Conservation (phyloP, 2,329 filamentous ascomycete species). For the Venturiaceae sp. region DNA sequence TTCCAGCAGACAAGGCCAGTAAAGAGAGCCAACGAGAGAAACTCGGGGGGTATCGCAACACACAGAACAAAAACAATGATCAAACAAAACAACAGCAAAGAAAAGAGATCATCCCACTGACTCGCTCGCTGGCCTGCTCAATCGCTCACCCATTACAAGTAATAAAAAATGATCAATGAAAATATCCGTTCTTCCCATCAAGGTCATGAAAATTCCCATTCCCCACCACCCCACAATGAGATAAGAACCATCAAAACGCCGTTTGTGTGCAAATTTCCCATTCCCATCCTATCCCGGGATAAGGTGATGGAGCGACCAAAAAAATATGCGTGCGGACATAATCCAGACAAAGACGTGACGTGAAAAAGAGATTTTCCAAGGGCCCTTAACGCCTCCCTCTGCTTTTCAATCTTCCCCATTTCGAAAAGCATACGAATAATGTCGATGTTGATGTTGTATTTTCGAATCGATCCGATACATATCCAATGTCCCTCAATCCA, state of each 20-base stretch:
- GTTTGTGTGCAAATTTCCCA: not conserved
- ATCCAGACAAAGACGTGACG: not conserved
- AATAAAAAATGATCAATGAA: not conserved
- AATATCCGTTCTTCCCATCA: not conserved
- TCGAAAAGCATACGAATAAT: not conserved
- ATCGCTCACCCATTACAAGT: not conserved
- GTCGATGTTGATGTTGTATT: not conserved
- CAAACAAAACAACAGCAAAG: not conserved
- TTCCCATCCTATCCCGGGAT: too few relatives aligned
- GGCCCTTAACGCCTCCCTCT: not conserved
- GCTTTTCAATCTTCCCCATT: not conserved
- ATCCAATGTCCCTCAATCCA: not conserved
- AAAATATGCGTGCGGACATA: not conserved
- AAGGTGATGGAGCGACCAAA: not conserved
- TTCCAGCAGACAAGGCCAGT: not conserved
- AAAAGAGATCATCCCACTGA: not conserved
- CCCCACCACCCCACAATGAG: not conserved
- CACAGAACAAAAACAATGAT: not conserved
- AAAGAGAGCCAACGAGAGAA: not conserved
- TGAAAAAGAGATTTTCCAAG: not conserved
- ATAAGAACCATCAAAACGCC: not conserved
- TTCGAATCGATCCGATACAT: not conserved
- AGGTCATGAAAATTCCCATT: not conserved
- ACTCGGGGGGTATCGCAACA: not conserved
- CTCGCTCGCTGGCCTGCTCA: not conserved